Percentiles rank a stretch among this genome's conserved stretches.
These are phyloP conservation scores for Starmera dryadoides DNA, from an alignment of 805 yeast species.

Conservation along the genomic window DNA sequence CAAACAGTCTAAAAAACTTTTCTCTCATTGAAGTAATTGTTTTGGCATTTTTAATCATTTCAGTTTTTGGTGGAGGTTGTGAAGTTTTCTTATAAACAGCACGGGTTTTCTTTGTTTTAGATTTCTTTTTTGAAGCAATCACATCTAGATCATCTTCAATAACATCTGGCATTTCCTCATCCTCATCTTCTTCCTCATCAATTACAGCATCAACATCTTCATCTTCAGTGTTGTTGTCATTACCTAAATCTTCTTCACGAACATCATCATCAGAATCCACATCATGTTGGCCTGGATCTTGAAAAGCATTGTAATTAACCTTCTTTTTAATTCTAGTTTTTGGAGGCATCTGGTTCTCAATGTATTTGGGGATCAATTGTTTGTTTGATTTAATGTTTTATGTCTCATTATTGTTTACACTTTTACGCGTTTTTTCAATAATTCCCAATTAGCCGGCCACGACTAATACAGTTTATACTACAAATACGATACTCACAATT, in stretches of 20 bases:
- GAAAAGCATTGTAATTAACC: background rate
- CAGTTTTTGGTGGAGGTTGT: conserved; percentile 7
- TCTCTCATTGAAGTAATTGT: conserved; percentile 33
- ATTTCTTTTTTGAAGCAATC: conserved; percentile 1
- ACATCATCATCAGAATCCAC: conserved; percentile 3
- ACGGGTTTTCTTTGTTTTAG: background rate
- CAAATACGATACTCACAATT: too few species aligned
- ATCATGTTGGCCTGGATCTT: background rate
- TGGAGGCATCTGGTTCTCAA: background rate
- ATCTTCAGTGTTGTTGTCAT: background rate
- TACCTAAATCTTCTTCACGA: background rate
- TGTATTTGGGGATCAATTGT: too few species aligned
- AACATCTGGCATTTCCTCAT: conserved; percentile 3
- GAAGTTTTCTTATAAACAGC: too few species aligned
- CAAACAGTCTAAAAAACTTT: conserved; percentile 38
- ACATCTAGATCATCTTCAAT: conserved; percentile 6
- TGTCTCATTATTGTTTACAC: too few species aligned
- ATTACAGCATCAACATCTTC: background rate
- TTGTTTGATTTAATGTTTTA: too few species aligned
- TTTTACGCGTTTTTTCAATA: too few species aligned
- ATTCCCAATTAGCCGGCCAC: too few species aligned
- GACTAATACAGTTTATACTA: too few species aligned
- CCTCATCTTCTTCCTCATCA: conserved; percentile 8
- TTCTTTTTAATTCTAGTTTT: background rate
- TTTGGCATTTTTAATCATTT: conserved; percentile 15